Percentiles rank a stretch among this genome's conserved stretches.
Conservation (phyloP, 2,329 filamentous ascomycete genomes). For the Aphanocladium album region DNA sequence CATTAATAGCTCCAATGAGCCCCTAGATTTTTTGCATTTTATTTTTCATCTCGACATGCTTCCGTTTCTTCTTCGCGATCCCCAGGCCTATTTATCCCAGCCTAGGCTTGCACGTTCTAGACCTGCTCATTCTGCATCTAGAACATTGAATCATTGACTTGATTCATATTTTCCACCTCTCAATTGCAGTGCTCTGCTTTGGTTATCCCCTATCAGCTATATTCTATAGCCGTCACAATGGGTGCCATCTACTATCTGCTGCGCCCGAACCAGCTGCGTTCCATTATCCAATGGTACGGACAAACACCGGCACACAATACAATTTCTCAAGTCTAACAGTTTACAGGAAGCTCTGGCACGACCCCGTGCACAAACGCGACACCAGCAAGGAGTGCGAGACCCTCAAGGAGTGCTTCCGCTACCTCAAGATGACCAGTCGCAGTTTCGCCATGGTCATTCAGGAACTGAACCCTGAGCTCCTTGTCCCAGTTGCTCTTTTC, state of each 20-base stretch:
- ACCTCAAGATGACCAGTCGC: slow-evolving; percentile 81
- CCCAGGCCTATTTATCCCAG: background rate
- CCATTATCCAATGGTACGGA: slow-evolving; percentile 81
- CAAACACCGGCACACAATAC: background rate
- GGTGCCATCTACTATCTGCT: slow-evolving; percentile 64
- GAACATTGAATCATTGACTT: background rate
- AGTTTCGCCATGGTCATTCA: slow-evolving; percentile 92
- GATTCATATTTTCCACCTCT: background rate
- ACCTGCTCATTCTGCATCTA: background rate
- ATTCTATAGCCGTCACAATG: slow-evolving; percentile 40
- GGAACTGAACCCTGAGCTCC: slow-evolving; percentile 89
- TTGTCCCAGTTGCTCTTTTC: slow-evolving; percentile 85
- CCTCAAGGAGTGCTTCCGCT: slow-evolving; percentile 78
- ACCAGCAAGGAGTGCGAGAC: slow-evolving; percentile 67
- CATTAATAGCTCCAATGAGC: background rate
- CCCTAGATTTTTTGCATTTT: background rate
- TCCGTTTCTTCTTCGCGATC: background rate
- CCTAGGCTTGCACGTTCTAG: background rate
- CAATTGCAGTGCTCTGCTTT: background rate
- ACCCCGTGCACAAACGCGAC: slow-evolving; percentile 82
- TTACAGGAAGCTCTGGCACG: slow-evolving; percentile 90
- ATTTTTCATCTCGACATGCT: background rate
- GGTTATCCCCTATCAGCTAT: background rate
- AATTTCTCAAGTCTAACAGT: slow-evolving; percentile 17
- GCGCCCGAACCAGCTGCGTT: slow-evolving; percentile 72